phyloP scores from a whole-genome alignment of 2,329 filamentous ascomycete species.

The Ceratocystis destructans region DNA sequence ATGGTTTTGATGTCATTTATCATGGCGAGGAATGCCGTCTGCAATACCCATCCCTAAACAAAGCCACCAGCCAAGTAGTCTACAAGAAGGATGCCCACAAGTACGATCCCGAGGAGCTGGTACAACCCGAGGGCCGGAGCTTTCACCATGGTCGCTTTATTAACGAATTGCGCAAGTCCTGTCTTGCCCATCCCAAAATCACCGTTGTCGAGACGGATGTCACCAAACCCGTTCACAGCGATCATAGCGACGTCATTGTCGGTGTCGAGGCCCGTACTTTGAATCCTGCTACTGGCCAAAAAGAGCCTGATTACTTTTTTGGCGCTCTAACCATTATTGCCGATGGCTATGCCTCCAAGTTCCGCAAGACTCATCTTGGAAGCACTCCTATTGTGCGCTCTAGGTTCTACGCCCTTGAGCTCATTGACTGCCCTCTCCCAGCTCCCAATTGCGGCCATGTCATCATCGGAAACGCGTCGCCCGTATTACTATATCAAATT shows the following conservation, averaged over 20 bases:
- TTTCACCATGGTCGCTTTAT: constrained; percentile 97
- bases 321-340: constrained; percentile 76
- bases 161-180: constrained; percentile 61
- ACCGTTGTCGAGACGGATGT: constrained; percentile 85
- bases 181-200: constrained; percentile 64
- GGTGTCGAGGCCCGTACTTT: constrained; percentile 65
- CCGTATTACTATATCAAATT: constrained; percentile 91
- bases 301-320: constrained; percentile 65
- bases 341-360: constrained; percentile 86
- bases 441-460: constrained; percentile 70
- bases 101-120: constrained; percentile 28
- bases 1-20: constrained; percentile 82
- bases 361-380: constrained; percentile 65
- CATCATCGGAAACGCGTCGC: constrained; percentile 59
- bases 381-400: constrained; percentile 57
- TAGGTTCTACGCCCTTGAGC: constrained; percentile 87
- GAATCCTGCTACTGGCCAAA: constrained; percentile 41
- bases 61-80: constrained; percentile 29
- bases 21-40: constrained; percentile 60
- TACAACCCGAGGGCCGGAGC: constrained; percentile 53
- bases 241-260: constrained; percentile 56
- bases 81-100: constrained; percentile 24
- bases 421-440: constrained; percentile 75
- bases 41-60: constrained; percentile 57
- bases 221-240: constrained; percentile 57